Evolutionary conservation across 176 grass and related monocot species (phyloP).

Genomic region (Zea mays): Zm-B73-REFERENCE-NAM-5.0 NC_050098.1:222882501-222883000

Average conservation of each 20-base stretch:
- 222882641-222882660: neutral
- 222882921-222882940: conserved; percentile 39
- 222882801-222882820: neutral
- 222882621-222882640: neutral
- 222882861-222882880: conserved; percentile 59
- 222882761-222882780: too few species aligned
- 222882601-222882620: neutral
- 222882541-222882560: neutral
- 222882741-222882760: too few species aligned
- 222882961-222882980: neutral
- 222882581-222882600: neutral
- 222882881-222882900: conserved; percentile 10
- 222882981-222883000: too few species aligned
- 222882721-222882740: too few species aligned
- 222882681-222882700: neutral
- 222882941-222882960: conserved; percentile 27
- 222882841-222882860: conserved; percentile 63
- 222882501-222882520: too few species aligned
- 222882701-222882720: too few species aligned
- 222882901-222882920: conserved; percentile 10
- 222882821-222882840: conserved; percentile 25
- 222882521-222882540: neutral
- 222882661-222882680: conserved; percentile 12
- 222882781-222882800: conserved; percentile 15
- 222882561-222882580: neutral